These are phyloP conservation scores for Apiotrichum porosum DNA, from an alignment of 1,284 basidiomycete genomes.

Conservation along the genomic window DNA sequence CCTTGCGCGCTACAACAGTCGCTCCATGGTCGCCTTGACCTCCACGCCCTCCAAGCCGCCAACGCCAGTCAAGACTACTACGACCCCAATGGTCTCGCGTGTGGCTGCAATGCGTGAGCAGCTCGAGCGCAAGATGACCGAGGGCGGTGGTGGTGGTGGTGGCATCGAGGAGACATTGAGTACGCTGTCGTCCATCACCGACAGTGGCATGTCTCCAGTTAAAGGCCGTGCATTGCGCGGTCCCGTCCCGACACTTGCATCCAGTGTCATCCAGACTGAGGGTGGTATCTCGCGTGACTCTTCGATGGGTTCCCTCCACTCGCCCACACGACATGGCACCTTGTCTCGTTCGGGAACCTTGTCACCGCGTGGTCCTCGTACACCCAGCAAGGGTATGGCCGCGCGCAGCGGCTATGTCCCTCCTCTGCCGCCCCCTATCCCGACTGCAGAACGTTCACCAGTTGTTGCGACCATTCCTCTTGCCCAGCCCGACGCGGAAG, in stretches of 20 bases:
- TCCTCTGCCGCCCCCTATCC: slow-evolving; percentile 10
- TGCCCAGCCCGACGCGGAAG: not conserved
- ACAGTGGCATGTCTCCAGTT: too few relatives aligned
- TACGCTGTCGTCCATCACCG: too few relatives aligned
- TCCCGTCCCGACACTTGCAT: slow-evolving; percentile 4
- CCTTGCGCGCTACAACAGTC: slow-evolving; percentile 72
- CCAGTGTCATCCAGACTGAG: not conserved
- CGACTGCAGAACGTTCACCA: not conserved
- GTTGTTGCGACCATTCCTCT: too few relatives aligned
- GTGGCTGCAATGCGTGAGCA: slow-evolving; percentile 20
- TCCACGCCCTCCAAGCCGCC: too few relatives aligned
- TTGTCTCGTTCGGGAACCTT: slow-evolving; percentile 8
- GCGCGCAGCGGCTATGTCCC: slow-evolving; percentile 7
- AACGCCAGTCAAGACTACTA: too few relatives aligned
- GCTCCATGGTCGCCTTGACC: slow-evolving; percentile 48
- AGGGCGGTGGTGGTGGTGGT: too few relatives aligned
- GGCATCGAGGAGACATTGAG: too few relatives aligned
- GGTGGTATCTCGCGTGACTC: slow-evolving; percentile 7
- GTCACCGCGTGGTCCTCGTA: slow-evolving; percentile 11
- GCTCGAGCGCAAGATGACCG: slow-evolving; percentile 10
- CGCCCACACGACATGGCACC: slow-evolving; percentile 1
- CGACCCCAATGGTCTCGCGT: slow-evolving; percentile 1
- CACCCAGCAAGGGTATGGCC: not conserved
- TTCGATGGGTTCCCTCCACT: slow-evolving; percentile 2
- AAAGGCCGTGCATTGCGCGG: not conserved